Evolutionary conservation across 2,329 filamentous ascomycete genomes (phyloP), one percentile per base, ranked within the genome.

Genomic region (Pseudogymnoascus destructans): DNA sequence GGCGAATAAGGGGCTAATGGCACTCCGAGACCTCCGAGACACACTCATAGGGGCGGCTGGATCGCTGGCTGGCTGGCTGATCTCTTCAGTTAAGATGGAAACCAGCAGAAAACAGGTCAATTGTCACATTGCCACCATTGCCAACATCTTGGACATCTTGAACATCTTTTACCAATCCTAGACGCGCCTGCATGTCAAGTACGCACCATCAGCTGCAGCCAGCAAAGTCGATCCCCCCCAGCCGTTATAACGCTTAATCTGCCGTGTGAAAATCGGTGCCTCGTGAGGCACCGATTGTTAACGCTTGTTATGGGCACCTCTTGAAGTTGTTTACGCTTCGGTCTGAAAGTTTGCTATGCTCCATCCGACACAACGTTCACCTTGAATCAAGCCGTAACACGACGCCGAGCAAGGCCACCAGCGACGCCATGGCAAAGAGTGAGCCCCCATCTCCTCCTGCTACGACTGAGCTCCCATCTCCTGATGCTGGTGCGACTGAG

Each of bases 211-310:
- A 25, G 13, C 21, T 46, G 40, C 21, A 46, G 9, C 42, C 42
- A 52, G 42, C 42, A 52, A 30, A 30, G 23, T 17, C 42, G 23
- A 30, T 15, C 3, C n/a, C 42, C 42, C 23, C 40, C 38, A 1
- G 5, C 42, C 23, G n/a, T 17, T 52, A 52, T 52, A 52, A 52
- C 42, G 42, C 42, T 52, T 52, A 52, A 52, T 52, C 42, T 27
- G 23, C 42, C n/a, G 42, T 52, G 42, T 52, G 42, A 52, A 52
- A 52, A 30, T 52, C 42, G 42, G 23, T 52, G 42, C 42, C 42
- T 52, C 42, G 42, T n/a, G 42, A 52, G 42, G 42, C 42, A 52
- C 42, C 42, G 42, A 52, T 52, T 52, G 42, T 52, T 52, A 17
- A 52, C 42, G 23, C 42, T 52, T 52, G 42, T 52, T 52, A 52